These are phyloP conservation scores for Ustilago hordei DNA, from an alignment of 1,284 basidiomycete species.

Conservation along the genomic window DNA sequence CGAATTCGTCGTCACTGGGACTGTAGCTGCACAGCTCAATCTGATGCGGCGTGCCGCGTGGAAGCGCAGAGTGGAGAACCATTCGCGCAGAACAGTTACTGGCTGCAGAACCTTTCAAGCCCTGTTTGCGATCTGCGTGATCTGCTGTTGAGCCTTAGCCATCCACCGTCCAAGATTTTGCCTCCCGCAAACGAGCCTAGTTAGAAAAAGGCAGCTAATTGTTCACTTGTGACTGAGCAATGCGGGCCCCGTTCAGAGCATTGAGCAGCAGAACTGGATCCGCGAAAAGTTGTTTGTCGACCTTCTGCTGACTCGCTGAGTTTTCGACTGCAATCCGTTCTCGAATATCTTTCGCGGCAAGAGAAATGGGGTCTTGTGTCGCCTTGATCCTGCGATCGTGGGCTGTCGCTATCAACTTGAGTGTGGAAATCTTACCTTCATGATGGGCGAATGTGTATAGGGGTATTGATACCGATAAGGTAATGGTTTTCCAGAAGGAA, in stretches of 20 bases:
- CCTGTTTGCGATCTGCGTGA: not conserved
- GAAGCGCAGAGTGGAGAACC: not conserved
- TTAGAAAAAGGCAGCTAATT: no score
- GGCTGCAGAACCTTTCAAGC: not conserved
- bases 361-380: not conserved
- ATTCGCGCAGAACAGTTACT: not conserved
- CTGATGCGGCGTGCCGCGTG: not conserved
- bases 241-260: not conserved
- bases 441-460: conserved; percentile 24
- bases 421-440: conserved; percentile 32
- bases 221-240: no score
- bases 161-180: no score
- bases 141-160: no score
- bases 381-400: not conserved
- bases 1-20: no score
- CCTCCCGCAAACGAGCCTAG: no score
- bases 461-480: conserved; percentile 37
- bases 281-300: not conserved
- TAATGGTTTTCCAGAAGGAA: conserved; percentile 24
- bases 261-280: not conserved
- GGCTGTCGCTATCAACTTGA: not conserved
- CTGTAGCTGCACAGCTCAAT: no score
- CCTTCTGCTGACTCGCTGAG: not conserved
- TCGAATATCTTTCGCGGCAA: not conserved
- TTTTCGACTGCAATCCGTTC: not conserved